phyloP scores from a whole-genome alignment of 2,329 filamentous ascomycete species.

The Paraconiothyrium sp. region DNA sequence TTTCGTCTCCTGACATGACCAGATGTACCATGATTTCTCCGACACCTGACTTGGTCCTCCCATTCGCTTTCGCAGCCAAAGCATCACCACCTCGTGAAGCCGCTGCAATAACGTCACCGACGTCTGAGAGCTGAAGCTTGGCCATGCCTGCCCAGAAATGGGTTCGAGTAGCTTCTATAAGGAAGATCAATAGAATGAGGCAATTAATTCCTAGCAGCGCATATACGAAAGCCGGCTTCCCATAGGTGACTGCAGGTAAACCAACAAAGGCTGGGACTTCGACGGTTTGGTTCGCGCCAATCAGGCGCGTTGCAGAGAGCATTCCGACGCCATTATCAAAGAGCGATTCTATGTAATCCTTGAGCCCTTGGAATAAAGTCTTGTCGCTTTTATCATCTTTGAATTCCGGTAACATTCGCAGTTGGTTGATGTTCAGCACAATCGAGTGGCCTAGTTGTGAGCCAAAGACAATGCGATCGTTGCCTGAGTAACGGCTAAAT shows the following conservation, averaged over 20 bases:
- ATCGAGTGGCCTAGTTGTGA: slow-evolving; percentile 15
- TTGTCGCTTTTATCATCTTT: slow-evolving; percentile 3
- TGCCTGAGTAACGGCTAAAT: slow-evolving; percentile 9
- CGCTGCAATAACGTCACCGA: slow-evolving; percentile 8
- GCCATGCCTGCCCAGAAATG: slow-evolving; percentile 7
- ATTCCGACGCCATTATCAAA: slow-evolving; percentile 17
- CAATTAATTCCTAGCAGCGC: slow-evolving; percentile 9
- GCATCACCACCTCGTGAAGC: slow-evolving; percentile 12
- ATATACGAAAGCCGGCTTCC: slow-evolving; percentile 12
- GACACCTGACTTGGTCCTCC: background rate
- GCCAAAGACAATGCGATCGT: slow-evolving; percentile 13
- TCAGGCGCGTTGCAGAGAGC: slow-evolving; percentile 11
- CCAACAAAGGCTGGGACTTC: slow-evolving; percentile 9
- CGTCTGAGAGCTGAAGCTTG: slow-evolving; percentile 11
- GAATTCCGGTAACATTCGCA: background rate
- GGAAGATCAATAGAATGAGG: slow-evolving; percentile 12
- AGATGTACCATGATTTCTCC: background rate
- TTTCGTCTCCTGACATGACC: background rate
- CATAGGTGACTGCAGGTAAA: slow-evolving; percentile 12
- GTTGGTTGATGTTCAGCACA: slow-evolving; percentile 18
- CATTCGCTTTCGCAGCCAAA: slow-evolving; percentile 6
- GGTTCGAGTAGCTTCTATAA: slow-evolving; percentile 5
- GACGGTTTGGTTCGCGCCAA: slow-evolving; percentile 9
- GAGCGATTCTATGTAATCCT: slow-evolving; percentile 15
- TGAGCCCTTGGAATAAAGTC: slow-evolving; percentile 4